Percentiles rank a stretch among this genome's conserved stretches.
Conservation (phyloP, 1,284 basidiomycete species). For the Golubevia sp. region DNA sequence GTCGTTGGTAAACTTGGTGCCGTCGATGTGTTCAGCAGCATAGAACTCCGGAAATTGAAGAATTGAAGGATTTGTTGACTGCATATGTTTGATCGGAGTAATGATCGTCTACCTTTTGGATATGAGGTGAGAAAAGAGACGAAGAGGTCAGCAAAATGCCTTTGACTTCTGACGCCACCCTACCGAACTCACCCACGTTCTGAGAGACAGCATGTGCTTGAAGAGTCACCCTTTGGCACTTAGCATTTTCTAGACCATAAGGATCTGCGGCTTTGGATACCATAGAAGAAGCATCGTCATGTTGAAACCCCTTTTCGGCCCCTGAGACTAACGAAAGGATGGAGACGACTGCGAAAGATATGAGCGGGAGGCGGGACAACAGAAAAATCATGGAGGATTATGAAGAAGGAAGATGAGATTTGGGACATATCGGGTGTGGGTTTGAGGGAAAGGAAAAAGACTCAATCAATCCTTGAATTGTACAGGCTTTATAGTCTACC, state of each 20-base stretch:
- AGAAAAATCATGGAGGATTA: too few species aligned
- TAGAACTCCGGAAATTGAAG: constrained; percentile 5
- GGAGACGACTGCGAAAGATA: too few species aligned
- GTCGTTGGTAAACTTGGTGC: constrained; percentile 10
- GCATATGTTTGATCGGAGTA: constrained; percentile 28
- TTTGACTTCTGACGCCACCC: too few species aligned
- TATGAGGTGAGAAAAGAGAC: constrained; percentile 1
- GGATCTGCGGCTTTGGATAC: constrained; percentile 13
- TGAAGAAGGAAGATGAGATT: too few species aligned
- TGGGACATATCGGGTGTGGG: too few species aligned
- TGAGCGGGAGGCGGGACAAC: too few species aligned
- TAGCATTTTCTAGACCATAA: constrained; percentile 24
- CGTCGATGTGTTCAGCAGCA: constrained; percentile 14
- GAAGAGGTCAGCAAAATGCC: too few species aligned
- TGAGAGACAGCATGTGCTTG: constrained; percentile 14
- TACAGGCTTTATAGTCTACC: too few species aligned
- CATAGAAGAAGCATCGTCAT: constrained; percentile 4
- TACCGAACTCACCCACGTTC: constrained; percentile 6
- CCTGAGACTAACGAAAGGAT: too few species aligned
- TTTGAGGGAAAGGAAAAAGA: too few species aligned
- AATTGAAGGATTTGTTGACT: constrained; percentile 20
- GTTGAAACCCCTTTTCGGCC: too few species aligned
- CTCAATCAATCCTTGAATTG: too few species aligned
- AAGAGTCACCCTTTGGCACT: constrained; percentile 16
- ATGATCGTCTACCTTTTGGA: constrained; percentile 19